Conservation (phyloP, 208 protist genomes). For the Crithidia bombi region DNA sequence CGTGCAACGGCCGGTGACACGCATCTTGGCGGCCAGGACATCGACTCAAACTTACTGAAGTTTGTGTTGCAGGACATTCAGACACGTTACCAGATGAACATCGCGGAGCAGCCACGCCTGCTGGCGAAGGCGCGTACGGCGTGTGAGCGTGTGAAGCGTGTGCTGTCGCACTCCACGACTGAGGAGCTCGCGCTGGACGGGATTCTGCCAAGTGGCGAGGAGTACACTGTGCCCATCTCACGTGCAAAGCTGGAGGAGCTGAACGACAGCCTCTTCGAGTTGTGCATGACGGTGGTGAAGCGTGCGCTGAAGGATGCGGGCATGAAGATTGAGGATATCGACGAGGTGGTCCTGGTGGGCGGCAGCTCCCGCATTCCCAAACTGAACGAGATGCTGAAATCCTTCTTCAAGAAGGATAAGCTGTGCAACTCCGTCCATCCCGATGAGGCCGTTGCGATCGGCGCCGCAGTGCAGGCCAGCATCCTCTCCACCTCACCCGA, state of each 20-base stretch:
- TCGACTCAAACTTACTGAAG: slow-evolving; percentile 96
- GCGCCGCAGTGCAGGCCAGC: slow-evolving; percentile 99
- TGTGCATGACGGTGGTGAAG: slow-evolving; percentile 79
- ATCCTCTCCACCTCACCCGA: slow-evolving; percentile 85
- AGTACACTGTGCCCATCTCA: slow-evolving; percentile 96
- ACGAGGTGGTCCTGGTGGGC: slow-evolving; percentile 95
- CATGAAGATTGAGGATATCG: slow-evolving; percentile 79
- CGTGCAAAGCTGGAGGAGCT: slow-evolving; percentile 98
- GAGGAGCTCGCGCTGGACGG: slow-evolving; percentile 97
- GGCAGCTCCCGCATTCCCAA: slow-evolving; percentile 98
- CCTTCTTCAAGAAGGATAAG: slow-evolving; percentile 75
- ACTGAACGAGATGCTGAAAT: slow-evolving; percentile 87
- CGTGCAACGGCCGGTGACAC: slow-evolving; percentile 98
- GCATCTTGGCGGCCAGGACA: slow-evolving; percentile 99
- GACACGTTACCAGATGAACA: slow-evolving; percentile 88
- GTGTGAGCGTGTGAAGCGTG: slow-evolving; percentile 96
- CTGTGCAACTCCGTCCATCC: slow-evolving; percentile 94
- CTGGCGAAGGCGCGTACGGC: slow-evolving; percentile 64
- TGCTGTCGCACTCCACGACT: slow-evolving; percentile 91
- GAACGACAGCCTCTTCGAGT: slow-evolving; percentile 79
- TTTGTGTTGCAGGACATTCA: slow-evolving; percentile 95
- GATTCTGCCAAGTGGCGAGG: slow-evolving; percentile 91
- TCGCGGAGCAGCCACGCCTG: slow-evolving; percentile 40
- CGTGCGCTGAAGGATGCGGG: slow-evolving; percentile 88
- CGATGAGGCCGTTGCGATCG: slow-evolving; percentile 99